Evolutionary conservation across 1,139 yeast genomes (phyloP).

Genomic region (Debaryomycetaceae sp.): DNA sequence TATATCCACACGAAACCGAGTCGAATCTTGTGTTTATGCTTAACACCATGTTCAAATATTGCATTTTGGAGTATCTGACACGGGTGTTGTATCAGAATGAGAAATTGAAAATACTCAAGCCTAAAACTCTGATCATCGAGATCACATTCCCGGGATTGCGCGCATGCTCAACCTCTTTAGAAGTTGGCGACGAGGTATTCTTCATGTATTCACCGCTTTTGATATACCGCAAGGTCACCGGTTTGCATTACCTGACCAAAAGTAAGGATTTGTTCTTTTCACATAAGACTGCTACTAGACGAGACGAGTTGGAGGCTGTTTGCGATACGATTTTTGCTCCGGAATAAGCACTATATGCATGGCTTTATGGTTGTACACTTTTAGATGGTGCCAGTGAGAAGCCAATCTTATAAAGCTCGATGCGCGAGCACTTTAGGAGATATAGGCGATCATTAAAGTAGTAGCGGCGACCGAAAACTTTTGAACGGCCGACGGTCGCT

Average conservation of each 20-base stretch:
- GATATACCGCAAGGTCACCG: slow-evolving; percentile 1
- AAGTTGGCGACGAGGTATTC: slow-evolving; percentile 10
- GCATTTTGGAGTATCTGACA: slow-evolving; percentile 10
- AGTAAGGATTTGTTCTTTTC: slow-evolving; percentile 2
- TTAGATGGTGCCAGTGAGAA: too few species aligned
- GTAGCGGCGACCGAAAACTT: too few species aligned
- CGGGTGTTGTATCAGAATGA: slow-evolving; percentile 10
- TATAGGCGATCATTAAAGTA: too few species aligned
- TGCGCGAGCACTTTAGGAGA: too few species aligned
- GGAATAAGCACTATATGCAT: too few species aligned
- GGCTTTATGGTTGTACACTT: too few species aligned
- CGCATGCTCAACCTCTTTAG: slow-evolving; percentile 9
- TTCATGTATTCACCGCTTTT: slow-evolving; percentile 8
- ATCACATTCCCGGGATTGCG: slow-evolving; percentile 10
- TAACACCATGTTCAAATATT: slow-evolving; percentile 16
- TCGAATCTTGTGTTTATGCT: slow-evolving; percentile 10
- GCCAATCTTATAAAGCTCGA: too few species aligned
- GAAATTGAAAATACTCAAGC: slow-evolving; percentile 11
- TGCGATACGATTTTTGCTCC: too few species aligned
- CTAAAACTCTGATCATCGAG: slow-evolving; percentile 9
- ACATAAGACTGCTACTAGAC: not conserved
- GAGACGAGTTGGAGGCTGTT: slow-evolving; percentile 1
- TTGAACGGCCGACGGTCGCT: too few species aligned
- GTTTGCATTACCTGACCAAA: not conserved
- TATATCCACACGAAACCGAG: slow-evolving; percentile 10